These are phyloP conservation scores for Panicum miliaceum DNA, from an alignment of 176 grass and related monocot species.

Conservation along the genomic window DNA sequence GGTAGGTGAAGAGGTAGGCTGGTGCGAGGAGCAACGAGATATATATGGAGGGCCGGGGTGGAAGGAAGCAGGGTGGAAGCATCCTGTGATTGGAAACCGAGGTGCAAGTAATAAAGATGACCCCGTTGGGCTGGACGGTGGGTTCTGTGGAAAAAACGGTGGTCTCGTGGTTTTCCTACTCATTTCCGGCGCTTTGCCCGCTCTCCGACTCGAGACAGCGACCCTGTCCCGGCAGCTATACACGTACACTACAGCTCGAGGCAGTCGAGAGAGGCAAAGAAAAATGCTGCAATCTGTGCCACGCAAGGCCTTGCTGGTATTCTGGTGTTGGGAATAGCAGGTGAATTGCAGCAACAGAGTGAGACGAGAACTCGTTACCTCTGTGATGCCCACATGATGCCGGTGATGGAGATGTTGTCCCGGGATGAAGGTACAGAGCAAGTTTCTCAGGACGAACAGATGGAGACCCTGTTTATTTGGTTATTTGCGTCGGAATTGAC, in stretches of 20 bases:
- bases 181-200: slow-evolving; percentile 50
- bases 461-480: neutral
- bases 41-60: neutral
- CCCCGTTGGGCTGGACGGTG: slow-evolving; percentile 32
- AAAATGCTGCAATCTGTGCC: slow-evolving; percentile 3
- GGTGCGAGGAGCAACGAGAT: neutral
- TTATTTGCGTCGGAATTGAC: slow-evolving; percentile 4
- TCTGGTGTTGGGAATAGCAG: slow-evolving; percentile 1
- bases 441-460: neutral
- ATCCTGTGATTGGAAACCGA: slow-evolving; percentile 4
- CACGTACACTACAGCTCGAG: neutral
- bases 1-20: neutral
- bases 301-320: slow-evolving; percentile 22
- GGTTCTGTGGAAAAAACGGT: slow-evolving; percentile 29
- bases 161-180: slow-evolving; percentile 39
- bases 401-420: slow-evolving; percentile 7
- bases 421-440: neutral
- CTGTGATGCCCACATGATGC: neutral
- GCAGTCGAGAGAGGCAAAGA: neutral
- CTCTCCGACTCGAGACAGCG: slow-evolving; percentile 1
- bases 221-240: neutral
- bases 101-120: slow-evolving; percentile 31
- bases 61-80: slow-evolving; percentile 45
- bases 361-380: neutral
- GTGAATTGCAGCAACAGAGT: slow-evolving; percentile 9